Conservation (phyloP, 2,329 filamentous ascomycete species). For the Curvularia sp. region DNA sequence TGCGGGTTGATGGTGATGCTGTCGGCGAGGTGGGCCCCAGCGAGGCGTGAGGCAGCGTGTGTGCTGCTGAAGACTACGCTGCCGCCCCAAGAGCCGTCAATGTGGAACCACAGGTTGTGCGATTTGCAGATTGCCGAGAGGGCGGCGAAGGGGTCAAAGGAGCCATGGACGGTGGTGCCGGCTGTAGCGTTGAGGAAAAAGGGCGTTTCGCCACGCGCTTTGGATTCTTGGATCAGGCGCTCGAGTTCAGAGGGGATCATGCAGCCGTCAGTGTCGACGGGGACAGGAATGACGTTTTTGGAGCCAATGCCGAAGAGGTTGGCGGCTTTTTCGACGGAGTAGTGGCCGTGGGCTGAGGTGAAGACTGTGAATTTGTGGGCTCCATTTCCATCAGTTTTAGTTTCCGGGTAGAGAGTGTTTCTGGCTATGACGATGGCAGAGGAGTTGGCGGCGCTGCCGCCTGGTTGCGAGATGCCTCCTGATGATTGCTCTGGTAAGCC, state of each 20-base stretch:
- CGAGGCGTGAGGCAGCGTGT: slow-evolving; percentile 66
- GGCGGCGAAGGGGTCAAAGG: slow-evolving; percentile 78
- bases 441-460: slow-evolving; percentile 83
- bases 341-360: slow-evolving; percentile 89
- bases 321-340: slow-evolving; percentile 94
- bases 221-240: slow-evolving; percentile 66
- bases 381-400: slow-evolving; percentile 75
- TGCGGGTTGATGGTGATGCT: slow-evolving; percentile 90
- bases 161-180: slow-evolving; percentile 90
- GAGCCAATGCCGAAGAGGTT: slow-evolving; percentile 86
- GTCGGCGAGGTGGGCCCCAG: slow-evolving; percentile 76
- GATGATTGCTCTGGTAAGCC: slow-evolving; percentile 56
- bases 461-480: slow-evolving; percentile 78
- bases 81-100: slow-evolving; percentile 92
- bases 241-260: slow-evolving; percentile 75
- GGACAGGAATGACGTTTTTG: slow-evolving; percentile 73
- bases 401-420: slow-evolving; percentile 81
- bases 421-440: slow-evolving; percentile 86
- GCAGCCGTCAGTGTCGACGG: slow-evolving; percentile 73
- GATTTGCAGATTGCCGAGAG: slow-evolving; percentile 74
- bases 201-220: slow-evolving; percentile 74
- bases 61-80: slow-evolving; percentile 74
- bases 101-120: slow-evolving; percentile 85
- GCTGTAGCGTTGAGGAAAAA: slow-evolving; percentile 97
- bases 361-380: slow-evolving; percentile 76